Conservation (phyloP, 2,329 filamentous ascomycete species). For the Fusarium nurragi region DNA sequence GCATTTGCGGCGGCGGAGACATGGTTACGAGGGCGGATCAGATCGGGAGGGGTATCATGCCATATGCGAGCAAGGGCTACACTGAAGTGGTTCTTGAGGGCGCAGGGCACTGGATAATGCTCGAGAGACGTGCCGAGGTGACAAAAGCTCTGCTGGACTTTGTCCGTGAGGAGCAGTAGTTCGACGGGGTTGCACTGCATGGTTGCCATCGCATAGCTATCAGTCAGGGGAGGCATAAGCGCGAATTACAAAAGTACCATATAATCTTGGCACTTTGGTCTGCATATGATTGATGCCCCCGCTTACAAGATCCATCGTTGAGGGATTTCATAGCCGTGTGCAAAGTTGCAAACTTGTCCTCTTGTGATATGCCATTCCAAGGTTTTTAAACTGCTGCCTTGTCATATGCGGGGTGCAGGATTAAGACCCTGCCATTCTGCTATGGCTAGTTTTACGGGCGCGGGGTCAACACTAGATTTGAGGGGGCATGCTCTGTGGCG, state of each 20-base stretch:
- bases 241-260: background rate
- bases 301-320: background rate
- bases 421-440: background rate
- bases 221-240: background rate
- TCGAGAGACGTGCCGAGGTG: conserved; percentile 25
- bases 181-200: background rate
- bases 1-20: conserved; percentile 25
- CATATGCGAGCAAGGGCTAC: conserved; percentile 23
- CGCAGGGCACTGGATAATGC: conserved; percentile 37
- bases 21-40: conserved; percentile 21
- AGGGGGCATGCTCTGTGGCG: background rate
- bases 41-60: background rate
- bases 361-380: background rate
- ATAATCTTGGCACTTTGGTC: background rate
- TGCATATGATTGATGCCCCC: background rate
- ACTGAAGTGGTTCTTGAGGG: conserved; percentile 13
- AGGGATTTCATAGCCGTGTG: background rate
- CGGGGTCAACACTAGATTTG: background rate
- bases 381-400: conserved; percentile 14
- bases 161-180: background rate
- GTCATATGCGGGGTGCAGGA: conserved; percentile 3
- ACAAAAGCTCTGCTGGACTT: conserved; percentile 24
- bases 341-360: background rate
- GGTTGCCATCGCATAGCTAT: background rate
- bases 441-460: background rate